Percentiles rank a stretch among this genome's conserved stretches.
phyloP scores from a whole-genome alignment of 2,329 filamentous ascomycete species.

The Colletotrichum neosansevieriae region DNA sequence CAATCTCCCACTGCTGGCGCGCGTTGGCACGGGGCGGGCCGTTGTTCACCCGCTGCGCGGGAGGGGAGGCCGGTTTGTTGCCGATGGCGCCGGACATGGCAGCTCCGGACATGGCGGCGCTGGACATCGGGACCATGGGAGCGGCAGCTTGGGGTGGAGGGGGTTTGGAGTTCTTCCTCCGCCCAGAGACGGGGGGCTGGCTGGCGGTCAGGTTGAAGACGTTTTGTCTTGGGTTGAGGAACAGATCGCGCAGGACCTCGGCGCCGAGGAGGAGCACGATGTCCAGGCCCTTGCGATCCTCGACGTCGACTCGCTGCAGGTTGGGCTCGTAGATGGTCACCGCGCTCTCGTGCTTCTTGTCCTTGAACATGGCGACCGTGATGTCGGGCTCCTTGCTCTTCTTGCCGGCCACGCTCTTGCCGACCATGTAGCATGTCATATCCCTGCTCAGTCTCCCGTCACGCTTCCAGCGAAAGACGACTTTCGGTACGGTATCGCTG shows the following conservation, averaged over 20 bases:
- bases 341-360: slow-evolving; percentile 70
- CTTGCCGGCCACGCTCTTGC: slow-evolving; percentile 78
- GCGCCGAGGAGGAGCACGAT: slow-evolving; percentile 77
- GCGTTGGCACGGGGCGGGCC: slow-evolving; percentile 46
- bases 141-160: slow-evolving; percentile 39
- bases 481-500: slow-evolving; percentile 73
- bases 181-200: slow-evolving; percentile 43
- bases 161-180: slow-evolving; percentile 60
- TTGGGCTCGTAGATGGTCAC: slow-evolving; percentile 96
- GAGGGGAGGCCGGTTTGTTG: slow-evolving; percentile 42
- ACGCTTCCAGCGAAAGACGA: slow-evolving; percentile 89
- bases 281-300: slow-evolving; percentile 94
- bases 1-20: slow-evolving; percentile 60
- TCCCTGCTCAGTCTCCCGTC: slow-evolving; percentile 89
- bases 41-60: slow-evolving; percentile 44
- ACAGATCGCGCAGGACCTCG: slow-evolving; percentile 75
- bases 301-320: slow-evolving; percentile 87
- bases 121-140: no score
- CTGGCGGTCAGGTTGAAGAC: slow-evolving; percentile 79
- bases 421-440: slow-evolving; percentile 88
- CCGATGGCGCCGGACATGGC: slow-evolving; percentile 58
- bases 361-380: slow-evolving; percentile 87
- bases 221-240: slow-evolving; percentile 74
- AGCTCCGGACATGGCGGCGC: slow-evolving; percentile 33
- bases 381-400: slow-evolving; percentile 95